phyloP scores from a whole-genome alignment of 257 asterid species.

The Fraxinus pennsylvanica region DNA sequence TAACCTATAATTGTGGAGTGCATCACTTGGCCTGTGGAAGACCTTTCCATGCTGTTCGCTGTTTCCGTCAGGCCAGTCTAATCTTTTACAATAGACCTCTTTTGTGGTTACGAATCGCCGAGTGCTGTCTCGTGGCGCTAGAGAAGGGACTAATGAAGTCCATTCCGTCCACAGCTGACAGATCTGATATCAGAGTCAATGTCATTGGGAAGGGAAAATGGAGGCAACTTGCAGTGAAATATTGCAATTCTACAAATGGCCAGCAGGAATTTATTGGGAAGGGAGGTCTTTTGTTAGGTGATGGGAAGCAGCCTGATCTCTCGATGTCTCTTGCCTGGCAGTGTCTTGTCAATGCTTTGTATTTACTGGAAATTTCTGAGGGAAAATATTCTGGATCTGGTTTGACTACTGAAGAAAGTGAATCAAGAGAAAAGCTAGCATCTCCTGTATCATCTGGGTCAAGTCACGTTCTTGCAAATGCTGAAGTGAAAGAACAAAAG shows the following conservation, averaged over 20 bases:
- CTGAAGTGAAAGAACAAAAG: slow-evolving; percentile 73
- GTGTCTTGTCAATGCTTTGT: slow-evolving; percentile 72
- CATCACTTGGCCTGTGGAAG: slow-evolving; percentile 73
- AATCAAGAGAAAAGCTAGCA: slow-evolving; percentile 43
- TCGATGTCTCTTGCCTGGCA: slow-evolving; percentile 64
- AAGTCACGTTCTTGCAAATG: slow-evolving; percentile 50
- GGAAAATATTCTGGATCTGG: slow-evolving; percentile 40
- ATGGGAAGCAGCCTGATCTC: slow-evolving; percentile 47
- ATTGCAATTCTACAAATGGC: slow-evolving; percentile 38
- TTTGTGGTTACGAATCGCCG: slow-evolving; percentile 81
- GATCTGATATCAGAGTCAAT: slow-evolving; percentile 49
- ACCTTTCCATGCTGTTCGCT: slow-evolving; percentile 73
- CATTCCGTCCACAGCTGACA: slow-evolving; percentile 32
- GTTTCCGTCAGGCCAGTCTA: slow-evolving; percentile 65
- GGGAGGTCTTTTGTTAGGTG: slow-evolving; percentile 33
- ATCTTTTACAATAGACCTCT: slow-evolving; percentile 67
- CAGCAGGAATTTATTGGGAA: slow-evolving; percentile 28
- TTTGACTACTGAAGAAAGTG: slow-evolving; percentile 41
- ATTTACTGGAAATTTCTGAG: slow-evolving; percentile 55
- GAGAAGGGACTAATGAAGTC: slow-evolving; percentile 69
- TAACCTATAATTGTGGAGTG: slow-evolving; percentile 78
- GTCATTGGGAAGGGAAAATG: slow-evolving; percentile 90
- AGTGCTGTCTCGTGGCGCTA: slow-evolving; percentile 85
- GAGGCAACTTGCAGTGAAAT: slow-evolving; percentile 68
- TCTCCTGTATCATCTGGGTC: slow-evolving; percentile 33